Conservation (phyloP, 2,329 filamentous ascomycete genomes). For the Pyrenophora tritici-repentis region DNA sequence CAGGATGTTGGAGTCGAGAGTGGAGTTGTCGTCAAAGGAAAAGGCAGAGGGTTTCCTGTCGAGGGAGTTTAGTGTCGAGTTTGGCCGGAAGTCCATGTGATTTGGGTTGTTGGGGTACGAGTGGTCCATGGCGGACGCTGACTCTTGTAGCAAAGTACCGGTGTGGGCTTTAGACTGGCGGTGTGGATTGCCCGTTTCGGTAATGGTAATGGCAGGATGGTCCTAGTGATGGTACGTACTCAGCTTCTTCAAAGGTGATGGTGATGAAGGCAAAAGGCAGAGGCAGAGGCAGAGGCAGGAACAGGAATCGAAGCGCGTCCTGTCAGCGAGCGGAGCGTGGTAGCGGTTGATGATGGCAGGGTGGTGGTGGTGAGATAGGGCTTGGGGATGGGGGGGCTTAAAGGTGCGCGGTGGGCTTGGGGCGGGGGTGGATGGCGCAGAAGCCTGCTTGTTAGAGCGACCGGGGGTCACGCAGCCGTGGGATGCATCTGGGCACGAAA, state of each 20-base stretch:
- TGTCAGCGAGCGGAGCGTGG: conserved; percentile 11
- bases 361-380: conserved; percentile 20
- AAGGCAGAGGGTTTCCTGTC: conserved; percentile 47
- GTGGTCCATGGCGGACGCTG: conserved; percentile 48
- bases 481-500: conserved; percentile 31
- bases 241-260: conserved; percentile 11
- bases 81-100: conserved; percentile 47
- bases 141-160: conserved; percentile 49
- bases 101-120: conserved; percentile 26
- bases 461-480: conserved; percentile 21
- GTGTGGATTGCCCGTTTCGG: conserved; percentile 47
- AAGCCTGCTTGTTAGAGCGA: conserved; percentile 11
- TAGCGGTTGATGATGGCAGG: conserved; percentile 1
- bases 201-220: conserved; percentile 29
- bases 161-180: conserved; percentile 46
- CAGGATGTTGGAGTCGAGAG: conserved; percentile 54
- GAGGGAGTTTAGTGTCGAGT: conserved; percentile 41
- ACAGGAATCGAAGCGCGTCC: conserved; percentile 15
- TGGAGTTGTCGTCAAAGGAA: conserved; percentile 59
- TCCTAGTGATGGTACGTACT: conserved; percentile 20
- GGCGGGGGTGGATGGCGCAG: conserved; percentile 21
- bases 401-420: conserved; percentile 15
- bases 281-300: too few relatives aligned
- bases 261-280: conserved; percentile 8
- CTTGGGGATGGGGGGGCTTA: conserved; percentile 36